Conservation (phyloP, 345 rosid genomes). For the Euphorbia tirucalli region DNA sequence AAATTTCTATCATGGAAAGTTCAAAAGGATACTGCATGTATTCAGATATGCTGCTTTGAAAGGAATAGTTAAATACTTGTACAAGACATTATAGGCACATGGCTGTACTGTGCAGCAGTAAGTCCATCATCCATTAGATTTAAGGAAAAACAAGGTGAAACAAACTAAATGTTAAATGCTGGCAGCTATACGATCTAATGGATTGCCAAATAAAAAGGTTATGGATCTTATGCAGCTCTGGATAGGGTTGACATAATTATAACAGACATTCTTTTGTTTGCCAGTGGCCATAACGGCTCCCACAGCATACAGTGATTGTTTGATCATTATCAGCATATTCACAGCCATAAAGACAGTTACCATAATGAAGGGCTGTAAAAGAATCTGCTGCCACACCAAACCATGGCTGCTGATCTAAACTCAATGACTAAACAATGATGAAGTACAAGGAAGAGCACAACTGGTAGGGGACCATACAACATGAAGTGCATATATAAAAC, state of each 20-base stretch:
- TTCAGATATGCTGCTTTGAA: background rate
- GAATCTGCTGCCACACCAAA: background rate
- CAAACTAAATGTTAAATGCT: too few relatives aligned
- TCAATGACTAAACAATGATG: background rate
- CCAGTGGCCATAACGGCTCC: background rate
- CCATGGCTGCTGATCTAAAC: background rate
- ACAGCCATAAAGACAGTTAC: background rate
- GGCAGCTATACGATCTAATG: too few relatives aligned
- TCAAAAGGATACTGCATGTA: background rate
- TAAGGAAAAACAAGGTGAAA: background rate
- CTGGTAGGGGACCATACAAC: background rate
- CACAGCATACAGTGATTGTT: background rate
- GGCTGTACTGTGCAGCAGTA: background rate
- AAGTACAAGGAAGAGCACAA: background rate
- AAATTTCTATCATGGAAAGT: background rate
- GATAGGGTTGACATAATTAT: background rate
- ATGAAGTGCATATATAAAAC: background rate
- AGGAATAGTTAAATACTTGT: background rate
- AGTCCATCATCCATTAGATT: background rate
- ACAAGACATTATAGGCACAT: background rate
- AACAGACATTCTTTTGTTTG: background rate
- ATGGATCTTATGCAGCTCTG: background rate
- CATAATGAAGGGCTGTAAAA: background rate
- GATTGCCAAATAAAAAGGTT: too few relatives aligned
- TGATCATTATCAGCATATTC: background rate